Evolutionary conservation across 352 stramenopile species (phyloP), one percentile per base, ranked within the genome.

Genomic region (Phytophthora uliginosa): DNA sequence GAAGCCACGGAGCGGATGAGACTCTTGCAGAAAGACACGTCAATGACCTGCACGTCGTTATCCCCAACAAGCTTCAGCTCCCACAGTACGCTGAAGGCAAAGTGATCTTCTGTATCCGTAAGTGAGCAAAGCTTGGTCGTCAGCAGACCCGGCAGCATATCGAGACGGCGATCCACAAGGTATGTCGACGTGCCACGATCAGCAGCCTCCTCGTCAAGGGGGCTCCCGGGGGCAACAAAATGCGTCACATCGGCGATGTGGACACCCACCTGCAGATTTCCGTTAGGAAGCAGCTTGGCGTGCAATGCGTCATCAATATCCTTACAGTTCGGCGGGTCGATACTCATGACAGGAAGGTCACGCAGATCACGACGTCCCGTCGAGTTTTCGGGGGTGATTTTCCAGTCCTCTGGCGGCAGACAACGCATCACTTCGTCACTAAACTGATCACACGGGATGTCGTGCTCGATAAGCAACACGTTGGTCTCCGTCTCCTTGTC

Each of bases 281-380:
- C 98, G 78, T 99, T 99, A 7, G 91, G 84, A 28, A 99, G 80
- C 34, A 92, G 69, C 18, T 88, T 93, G 18, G 91, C 97, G 75
- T 99, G 97, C 36, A 99, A 82, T 4, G 98, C 98, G 82, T 99
- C 98, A 76, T 99, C 98, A 76, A 99, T 99, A 86, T 99, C 98
- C 67, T 95, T 95, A 69, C 88, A 95, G 66, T 94, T 94, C 0
- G 92, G 92, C 7, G 92, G 92, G 62, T 98, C 92, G 64, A 98
- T 98, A 67, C 89, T 97, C 66, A 94, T 94, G 26, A 99, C 95
- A 0, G 95, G 95, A 42, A 99, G 61, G 40, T 97, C 82, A 3
- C 98, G 92, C 24, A 99, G 74, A 81, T 99, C 98, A 8, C 74
- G 73, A 54, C 98, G 84, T 6, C 95, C 93, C 5, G 82, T 86